Conservation (phyloP, 495 filamentous ascomycete species). For the Penicillium verhagenii region DNA sequence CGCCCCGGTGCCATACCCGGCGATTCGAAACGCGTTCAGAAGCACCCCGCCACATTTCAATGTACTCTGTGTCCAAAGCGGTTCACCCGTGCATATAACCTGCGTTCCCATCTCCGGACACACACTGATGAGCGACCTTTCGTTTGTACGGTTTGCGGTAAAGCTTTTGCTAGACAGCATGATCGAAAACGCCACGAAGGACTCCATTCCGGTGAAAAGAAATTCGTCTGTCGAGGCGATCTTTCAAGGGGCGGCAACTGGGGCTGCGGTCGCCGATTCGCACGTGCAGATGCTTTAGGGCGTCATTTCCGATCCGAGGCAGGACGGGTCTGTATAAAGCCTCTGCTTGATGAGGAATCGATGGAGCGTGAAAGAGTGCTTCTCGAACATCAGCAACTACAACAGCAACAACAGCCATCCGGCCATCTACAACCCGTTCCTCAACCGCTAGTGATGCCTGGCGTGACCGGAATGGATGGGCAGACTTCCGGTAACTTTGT, state of each 20-base stretch:
- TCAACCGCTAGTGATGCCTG: slow-evolving; percentile 43
- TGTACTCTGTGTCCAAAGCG: slow-evolving; percentile 83
- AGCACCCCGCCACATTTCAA: slow-evolving; percentile 92
- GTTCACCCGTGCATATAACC: slow-evolving; percentile 85
- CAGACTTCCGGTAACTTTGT: slow-evolving; percentile 54
- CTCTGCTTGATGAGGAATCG: slow-evolving; percentile 86
- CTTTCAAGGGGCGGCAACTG: slow-evolving; percentile 78
- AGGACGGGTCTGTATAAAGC: slow-evolving; percentile 93
- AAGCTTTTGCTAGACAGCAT: slow-evolving; percentile 93
- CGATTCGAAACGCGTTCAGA: slow-evolving; percentile 77
- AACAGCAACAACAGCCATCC: slow-evolving; percentile 34
- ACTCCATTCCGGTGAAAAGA: slow-evolving; percentile 89
- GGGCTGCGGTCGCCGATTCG: slow-evolving; percentile 93
- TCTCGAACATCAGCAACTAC: slow-evolving; percentile 50
- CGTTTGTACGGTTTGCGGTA: slow-evolving; percentile 93
- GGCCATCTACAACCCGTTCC: slow-evolving; percentile 43
- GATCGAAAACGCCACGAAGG: slow-evolving; percentile 91
- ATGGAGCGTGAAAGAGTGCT: slow-evolving; percentile 67
- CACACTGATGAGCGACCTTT: slow-evolving; percentile 93
- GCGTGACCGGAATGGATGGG: slow-evolving; percentile 40
- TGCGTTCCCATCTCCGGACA: slow-evolving; percentile 87
- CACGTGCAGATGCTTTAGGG: slow-evolving; percentile 90
- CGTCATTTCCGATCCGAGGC: slow-evolving; percentile 97
- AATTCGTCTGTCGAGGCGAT: slow-evolving; percentile 92
- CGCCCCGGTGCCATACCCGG: slow-evolving; percentile 66